Base-by-base conservation (phyloP, 257 asterid genomes). In the Orobanche coerulescens region DNA sequence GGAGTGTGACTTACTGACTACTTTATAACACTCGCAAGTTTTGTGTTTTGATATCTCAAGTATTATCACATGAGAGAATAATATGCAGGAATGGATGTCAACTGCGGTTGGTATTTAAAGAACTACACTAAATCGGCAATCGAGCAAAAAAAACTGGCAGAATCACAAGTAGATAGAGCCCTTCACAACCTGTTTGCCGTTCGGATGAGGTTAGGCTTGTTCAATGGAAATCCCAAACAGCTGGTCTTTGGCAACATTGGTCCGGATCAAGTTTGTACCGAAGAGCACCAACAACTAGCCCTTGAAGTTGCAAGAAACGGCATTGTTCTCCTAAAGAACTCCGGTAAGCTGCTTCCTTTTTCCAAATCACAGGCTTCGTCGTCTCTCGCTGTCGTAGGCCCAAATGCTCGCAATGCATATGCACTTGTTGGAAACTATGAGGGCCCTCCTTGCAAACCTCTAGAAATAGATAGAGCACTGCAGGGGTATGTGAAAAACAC, bases 261-360 rank as follows among this genome's bases (percentile, higher is more conserved):
- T 7, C 71, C 83, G 0, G 56, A 71, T 39, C 79, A 82, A 11
- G 87, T 88, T 3, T 91, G 98, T 70, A 79, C 92, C 12, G 46
- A 69, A 31, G 75, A 76, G 10, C 88, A 88, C 79, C 92, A 79
- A 55, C 61, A 76, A 14, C 57, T 84, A 18, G 95, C 96, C 66
- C 90, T 82, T 1, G 88, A 88, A 61, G 90, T 90, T 0, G 98
- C 96, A 61, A 69, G 81, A 65, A 78, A 78, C 24, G 98, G 95
- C 76, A 88, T 88, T 50, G 96, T 91, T 42, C 78, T 91, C 31
- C 73, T 91, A 8, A 88, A 91, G 78, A 91, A 91, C 83, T n/a
- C 76, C 0, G 79, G 68, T 18, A 77, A 78, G 4, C 80, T 86
- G 12, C 87, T 91, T 28, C 96, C 98, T 1, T 79, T 91, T 5